Base-by-base conservation (phyloP, 2,329 filamentous ascomycete species). In the Aspergillus terreus region DNA sequence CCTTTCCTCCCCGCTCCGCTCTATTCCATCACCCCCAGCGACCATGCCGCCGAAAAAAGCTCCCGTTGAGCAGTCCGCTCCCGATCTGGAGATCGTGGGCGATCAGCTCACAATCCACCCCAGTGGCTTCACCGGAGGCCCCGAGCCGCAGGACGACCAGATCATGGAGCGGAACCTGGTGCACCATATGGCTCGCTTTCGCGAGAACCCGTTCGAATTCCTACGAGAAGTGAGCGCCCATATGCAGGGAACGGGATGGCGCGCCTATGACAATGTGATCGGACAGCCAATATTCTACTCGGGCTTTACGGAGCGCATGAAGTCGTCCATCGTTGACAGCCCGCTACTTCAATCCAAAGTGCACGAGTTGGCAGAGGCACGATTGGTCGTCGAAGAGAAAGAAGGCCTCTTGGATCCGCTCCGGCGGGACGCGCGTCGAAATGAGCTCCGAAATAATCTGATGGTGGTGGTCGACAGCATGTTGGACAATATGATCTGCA, bases 401-500 rank as follows among this genome's bases (percentile, higher is more conserved):
- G 84, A 95, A 57, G 90, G 90, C 0, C 72, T 87, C 56, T 68
- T 92, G 35, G 77, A 77, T 43, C 74, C 63, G 2, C 62, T 65
- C 44, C 68, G 64, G 17, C 64, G 61, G 51, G 54, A 60, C 5
- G 64, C 65, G 43, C 69, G 72, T 12, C 61, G 68, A 46, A 76
- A 74, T 50, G 83, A 87, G 61, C 82, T 97, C 50, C 85, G 91
- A 64, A 77, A 78, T 35, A 86, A 86, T 52, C 76, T 99, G 43
- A 80, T 84, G 49, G 85, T 96, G 65, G 86, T 96, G 4, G 88
- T 90, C 4, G 90, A 94, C 57, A 85, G 87, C 58, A 86, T 94
- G 81, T 90, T 91, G 21, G 90, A 96, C 66, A 84, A 87, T 57
- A 97, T 99, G 94, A 96, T 99, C 56, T 97, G 92, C 81, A 99